Evolutionary conservation across 768 basidiomycete genomes (phyloP), one percentile per base, ranked within the genome.

Genomic region (Lactarius trivialis): DNA sequence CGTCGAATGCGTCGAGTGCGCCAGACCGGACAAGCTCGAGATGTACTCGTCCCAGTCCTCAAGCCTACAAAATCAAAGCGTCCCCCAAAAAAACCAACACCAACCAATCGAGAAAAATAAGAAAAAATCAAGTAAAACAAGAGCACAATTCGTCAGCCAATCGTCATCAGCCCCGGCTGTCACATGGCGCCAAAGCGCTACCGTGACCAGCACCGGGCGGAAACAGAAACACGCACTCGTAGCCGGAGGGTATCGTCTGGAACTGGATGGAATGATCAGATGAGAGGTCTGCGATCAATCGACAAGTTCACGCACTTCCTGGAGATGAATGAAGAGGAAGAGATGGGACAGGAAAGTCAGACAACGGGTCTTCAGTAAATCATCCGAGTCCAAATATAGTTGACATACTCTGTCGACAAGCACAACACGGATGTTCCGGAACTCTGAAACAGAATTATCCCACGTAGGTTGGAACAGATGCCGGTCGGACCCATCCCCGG

Each of bases 41-140:
- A 67, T 58, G 55, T 67, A 67, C 54, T 56, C 39, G 43, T 60
- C 56, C 66, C 66, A 67, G 15, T 67, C 66, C 34, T 61, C 64
- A 45, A 65, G 54, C 60, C 66, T 67, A 30, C 14, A 51, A 19
- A 30, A 15, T 9, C 58, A 30, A 45, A 14, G n/a, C n/a, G n/a
- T n/a, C n/a, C 45, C 4, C 51, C 43, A 32, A 15, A 41, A 62
- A 11, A n/a, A 17, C n/a, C n/a, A n/a, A n/a, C n/a, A n/a, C n/a
- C n/a, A 41, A 19, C 43, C 43, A 45, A 45, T 45, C 11, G 43
- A 21, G 21, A n/a, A 7, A n/a, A n/a, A n/a, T n/a, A 8, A n/a
- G 8, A 45, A 12, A 21, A 43, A n/a, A 21, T 4, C 21, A 45
- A 14, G 9, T 1, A 21, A 43, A 21, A 21, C n/a, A n/a, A n/a